Evolutionary conservation across 805 yeast species (phyloP), one percentile per base, ranked within the genome.

Genomic region (Lipomyces starkeyi): DNA sequence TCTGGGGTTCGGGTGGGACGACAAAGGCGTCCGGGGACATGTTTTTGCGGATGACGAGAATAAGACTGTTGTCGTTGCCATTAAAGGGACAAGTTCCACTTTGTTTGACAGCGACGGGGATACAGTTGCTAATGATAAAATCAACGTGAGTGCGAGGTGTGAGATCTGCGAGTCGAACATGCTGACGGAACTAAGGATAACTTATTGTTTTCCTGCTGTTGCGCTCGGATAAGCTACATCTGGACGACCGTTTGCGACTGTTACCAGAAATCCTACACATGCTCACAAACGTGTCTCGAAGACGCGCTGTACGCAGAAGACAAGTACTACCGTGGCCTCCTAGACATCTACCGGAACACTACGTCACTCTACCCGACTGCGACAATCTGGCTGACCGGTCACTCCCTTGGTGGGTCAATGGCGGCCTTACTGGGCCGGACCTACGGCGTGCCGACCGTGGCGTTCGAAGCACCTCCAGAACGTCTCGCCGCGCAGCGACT

Each of bases 181-280:
- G 25, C 57, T 37, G 35, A 35, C 35, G 3, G 7, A 6, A 17
- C 1, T 4, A 34, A 67, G 70, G 99, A 95, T 78, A 95, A 95
- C 76, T 76, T 95, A 66, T 79, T 95, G 43, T 95, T 95, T 77
- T 91, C 96, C 13, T 95, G 99, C 78, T 95, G 99, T 78, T 95
- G 99, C 80, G 99, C 97, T 0, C 85, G 99, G 53, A 89, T 95
- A 1, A 86, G 95, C 47, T 94, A 94, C 73, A 80, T 93, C 79
- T 95, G 99, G 99, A 87, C 89, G 11, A 91, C 99, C 0, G 98
- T 93, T 0, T 95, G 99, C 79, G 98, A 93, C 78, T 95, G 99
- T 77, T 95, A 91, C 76, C 86, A 88, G 71, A 82, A 81, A 37
- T 86, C 97, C 0, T 91, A 91, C 78, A 91, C 95, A 0, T 95